Evolutionary conservation across 805 yeast genomes (phyloP).

Genomic region (Phaffomyces opuntiae): DNA sequence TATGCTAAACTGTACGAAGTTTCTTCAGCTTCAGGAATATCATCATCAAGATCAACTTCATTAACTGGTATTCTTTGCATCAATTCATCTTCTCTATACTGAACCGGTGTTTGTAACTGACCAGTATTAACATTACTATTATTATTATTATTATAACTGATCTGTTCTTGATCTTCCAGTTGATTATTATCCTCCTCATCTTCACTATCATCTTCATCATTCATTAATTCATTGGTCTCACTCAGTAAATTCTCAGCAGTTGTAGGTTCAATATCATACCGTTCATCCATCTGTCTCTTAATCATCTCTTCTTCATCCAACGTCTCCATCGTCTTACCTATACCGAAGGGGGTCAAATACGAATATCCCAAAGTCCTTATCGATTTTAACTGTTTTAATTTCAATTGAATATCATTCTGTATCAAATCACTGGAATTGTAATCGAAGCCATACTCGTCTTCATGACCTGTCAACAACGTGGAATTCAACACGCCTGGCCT

Average conservation of each 20-base stretch:
- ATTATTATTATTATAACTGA: too few species aligned
- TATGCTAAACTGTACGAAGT: slow-evolving; percentile 27
- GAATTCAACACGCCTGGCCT: slow-evolving; percentile 27
- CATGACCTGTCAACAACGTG: neutral
- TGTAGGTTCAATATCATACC: slow-evolving; percentile 15
- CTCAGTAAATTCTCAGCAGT: slow-evolving; percentile 26
- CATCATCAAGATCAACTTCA: slow-evolving; percentile 34
- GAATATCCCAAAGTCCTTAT: slow-evolving; percentile 41
- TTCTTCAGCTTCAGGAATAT: slow-evolving; percentile 35
- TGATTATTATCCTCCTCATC: too few species aligned
- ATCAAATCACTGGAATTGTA: slow-evolving; percentile 1
- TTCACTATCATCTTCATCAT: neutral
- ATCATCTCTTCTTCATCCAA: slow-evolving; percentile 25
- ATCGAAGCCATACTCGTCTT: neutral
- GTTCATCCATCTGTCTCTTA: slow-evolving; percentile 23
- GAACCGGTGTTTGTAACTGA: neutral
- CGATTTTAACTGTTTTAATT: slow-evolving; percentile 18
- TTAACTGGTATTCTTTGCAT: slow-evolving; percentile 3
- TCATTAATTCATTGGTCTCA: slow-evolving; percentile 17
- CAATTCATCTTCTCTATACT: slow-evolving; percentile 4
- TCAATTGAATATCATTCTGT: slow-evolving; percentile 8
- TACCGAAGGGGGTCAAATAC: slow-evolving; percentile 51
- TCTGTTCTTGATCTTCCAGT: neutral
- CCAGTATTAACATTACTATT: too few species aligned
- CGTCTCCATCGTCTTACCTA: slow-evolving; percentile 45